Evolutionary conservation across 768 basidiomycete genomes (phyloP), one percentile per base, ranked within the genome.

Genomic region (Brasilioporus rufonigricans): DNA sequence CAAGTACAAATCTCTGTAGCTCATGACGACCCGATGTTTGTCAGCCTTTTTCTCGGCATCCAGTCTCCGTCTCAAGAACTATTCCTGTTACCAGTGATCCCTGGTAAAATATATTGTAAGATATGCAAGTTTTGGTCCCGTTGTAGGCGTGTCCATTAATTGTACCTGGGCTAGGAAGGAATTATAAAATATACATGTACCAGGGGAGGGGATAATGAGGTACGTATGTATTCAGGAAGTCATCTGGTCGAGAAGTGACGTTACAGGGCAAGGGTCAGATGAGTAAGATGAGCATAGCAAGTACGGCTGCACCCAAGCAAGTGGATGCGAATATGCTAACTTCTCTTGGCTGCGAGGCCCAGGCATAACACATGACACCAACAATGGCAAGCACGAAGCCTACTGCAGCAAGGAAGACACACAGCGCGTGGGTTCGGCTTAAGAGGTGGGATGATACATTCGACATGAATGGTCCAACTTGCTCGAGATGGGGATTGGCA

Each of bases 281-380:
- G 18, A 56, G n/a, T 40, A 68, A 46, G 41, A 50, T 10, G 44
- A 24, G 32, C 59, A 67, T 57, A 8, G 53, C 50, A 11, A 74
- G 36, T 24, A 75, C 19, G 32, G 74, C 77, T 33, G 70, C 48
- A 1, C 60, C 76, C 57, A 81, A 67, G 55, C 74, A 77, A 7
- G 55, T 50, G 19, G 71, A 75, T 18, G 76, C 71, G 41, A 80
- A 77, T 39, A 80, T 63, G 47, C 78, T 73, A 8, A 79, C 81
- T 48, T 73, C 76, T 5, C 31, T 55, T 1, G 81, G 73, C 52
- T 82, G 75, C 23, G 65, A 61, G 12, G 76, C 73, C 83, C 82
- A 85, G 3, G 78, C 72, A 55, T 77, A 82, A 58, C 76, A 76
- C 5, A 82, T 6, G 47, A 83, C 76, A 0, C 84, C 84, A 11